phyloP scores from a whole-genome alignment of 306 rosid species.

The Fagus sylvatica region DNA sequence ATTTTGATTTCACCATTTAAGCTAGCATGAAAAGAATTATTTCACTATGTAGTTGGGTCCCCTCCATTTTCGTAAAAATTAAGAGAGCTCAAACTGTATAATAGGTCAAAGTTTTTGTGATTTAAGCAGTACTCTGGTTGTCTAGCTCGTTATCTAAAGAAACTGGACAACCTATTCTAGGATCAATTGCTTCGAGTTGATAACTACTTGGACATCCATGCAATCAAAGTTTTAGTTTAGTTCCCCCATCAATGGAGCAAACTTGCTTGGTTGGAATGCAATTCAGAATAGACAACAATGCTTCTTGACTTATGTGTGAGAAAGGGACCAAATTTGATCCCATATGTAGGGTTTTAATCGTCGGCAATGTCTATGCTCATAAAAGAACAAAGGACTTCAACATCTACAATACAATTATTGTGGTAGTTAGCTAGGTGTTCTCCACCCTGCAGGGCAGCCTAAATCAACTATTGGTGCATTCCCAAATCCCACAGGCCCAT shows the following conservation, averaged over 20 bases:
- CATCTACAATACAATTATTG: too few relatives aligned
- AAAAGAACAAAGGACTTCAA: too few relatives aligned
- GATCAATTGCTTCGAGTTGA: neutral
- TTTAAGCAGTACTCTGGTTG: too few relatives aligned
- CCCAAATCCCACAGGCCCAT: too few relatives aligned
- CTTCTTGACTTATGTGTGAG: neutral
- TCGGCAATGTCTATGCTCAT: neutral
- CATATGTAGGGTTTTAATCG: neutral
- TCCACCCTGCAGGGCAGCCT: too few relatives aligned
- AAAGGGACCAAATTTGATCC: neutral
- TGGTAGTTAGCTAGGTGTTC: too few relatives aligned
- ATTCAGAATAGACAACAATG: constrained; percentile 2
- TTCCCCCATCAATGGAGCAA: neutral
- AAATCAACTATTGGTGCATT: too few relatives aligned
- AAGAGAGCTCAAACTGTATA: too few relatives aligned
- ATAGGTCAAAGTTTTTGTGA: too few relatives aligned
- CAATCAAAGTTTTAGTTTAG: neutral
- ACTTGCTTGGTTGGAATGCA: constrained; percentile 28
- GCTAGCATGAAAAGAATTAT: neutral
- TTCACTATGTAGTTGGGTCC: neutral
- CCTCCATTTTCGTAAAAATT: neutral
- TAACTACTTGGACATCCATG: too few relatives aligned
- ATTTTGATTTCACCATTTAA: neutral
- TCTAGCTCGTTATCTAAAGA: too few relatives aligned
- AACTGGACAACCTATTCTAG: neutral